A percentile compares a stretch with the other conserved stretches of the same genome.
Evolutionary conservation across 2,329 filamentous ascomycete genomes (phyloP).

Genomic region (Epichloe uncinata): DNA sequence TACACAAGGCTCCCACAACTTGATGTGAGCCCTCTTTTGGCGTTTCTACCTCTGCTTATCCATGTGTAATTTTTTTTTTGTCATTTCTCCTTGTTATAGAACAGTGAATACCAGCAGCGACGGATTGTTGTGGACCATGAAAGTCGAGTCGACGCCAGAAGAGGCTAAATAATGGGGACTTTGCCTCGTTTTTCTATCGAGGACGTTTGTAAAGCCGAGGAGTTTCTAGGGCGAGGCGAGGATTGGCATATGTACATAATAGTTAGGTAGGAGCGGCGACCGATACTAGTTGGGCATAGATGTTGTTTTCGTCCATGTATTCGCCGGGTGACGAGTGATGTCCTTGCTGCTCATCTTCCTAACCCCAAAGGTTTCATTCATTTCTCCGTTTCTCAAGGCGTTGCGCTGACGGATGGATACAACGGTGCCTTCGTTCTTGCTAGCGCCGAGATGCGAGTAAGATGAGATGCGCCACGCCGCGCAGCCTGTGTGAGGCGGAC

Average conservation of each 20-base stretch:
- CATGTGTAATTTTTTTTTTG: no score
- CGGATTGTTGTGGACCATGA: not conserved
- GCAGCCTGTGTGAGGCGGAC: no score
- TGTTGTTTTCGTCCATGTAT: no score
- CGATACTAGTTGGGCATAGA: not conserved
- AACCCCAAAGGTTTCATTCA: no score
- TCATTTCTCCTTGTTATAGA: not conserved
- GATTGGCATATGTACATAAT: not conserved
- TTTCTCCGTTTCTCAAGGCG: no score
- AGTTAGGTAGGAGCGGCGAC: not conserved
- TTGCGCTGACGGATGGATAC: no score
- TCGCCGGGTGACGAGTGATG: no score
- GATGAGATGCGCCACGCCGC: no score
- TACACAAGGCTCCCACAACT: not conserved
- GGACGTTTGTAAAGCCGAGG: not conserved
- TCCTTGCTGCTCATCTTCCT: no score
- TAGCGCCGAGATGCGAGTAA: no score
- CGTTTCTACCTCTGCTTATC: not conserved
- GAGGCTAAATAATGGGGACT: not conserved
- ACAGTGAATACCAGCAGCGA: not conserved
- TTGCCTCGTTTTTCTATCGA: not conserved
- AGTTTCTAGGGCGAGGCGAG: not conserved
- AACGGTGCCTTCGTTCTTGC: no score
- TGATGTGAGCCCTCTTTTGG: not conserved
- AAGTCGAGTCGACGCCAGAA: not conserved